phyloP scores from a whole-genome alignment of 208 protist genomes.

The Trypanosoma platydactyli region DNA sequence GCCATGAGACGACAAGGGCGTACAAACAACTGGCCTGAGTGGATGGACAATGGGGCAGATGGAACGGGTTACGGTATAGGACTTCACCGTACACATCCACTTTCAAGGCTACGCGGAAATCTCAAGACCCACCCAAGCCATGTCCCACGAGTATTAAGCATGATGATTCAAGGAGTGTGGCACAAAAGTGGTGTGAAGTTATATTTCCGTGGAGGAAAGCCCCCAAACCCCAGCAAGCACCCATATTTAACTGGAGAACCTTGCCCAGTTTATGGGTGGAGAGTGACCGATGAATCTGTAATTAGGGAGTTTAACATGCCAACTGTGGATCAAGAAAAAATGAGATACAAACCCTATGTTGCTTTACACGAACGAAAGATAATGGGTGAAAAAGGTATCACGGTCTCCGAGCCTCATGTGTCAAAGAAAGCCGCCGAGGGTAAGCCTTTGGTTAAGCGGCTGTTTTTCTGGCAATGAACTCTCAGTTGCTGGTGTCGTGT shows the following conservation, averaged over 20 bases:
- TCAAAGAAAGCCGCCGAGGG: constrained; percentile 19
- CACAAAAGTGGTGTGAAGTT: constrained; percentile 89
- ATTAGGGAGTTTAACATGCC: constrained; percentile 86
- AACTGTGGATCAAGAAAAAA: constrained; percentile 61
- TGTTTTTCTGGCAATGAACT: constrained; percentile 88
- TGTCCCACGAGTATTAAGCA: constrained; percentile 77
- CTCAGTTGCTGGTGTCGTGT: too few species aligned
- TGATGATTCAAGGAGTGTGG: constrained; percentile 92
- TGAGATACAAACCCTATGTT: constrained; percentile 87
- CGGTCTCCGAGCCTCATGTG: constrained; percentile 2
- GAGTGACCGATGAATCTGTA: constrained; percentile 72
- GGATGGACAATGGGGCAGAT: constrained; percentile 89
- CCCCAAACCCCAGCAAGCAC: constrained; percentile 85
- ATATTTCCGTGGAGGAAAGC: constrained; percentile 89
- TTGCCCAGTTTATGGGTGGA: constrained; percentile 90
- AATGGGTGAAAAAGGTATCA: constrained; percentile 34
- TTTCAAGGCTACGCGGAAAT: constrained; percentile 83
- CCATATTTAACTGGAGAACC: constrained; percentile 89
- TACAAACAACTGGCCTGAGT: constrained; percentile 66
- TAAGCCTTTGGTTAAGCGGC: constrained; percentile 83
- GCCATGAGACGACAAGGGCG: constrained; percentile 36
- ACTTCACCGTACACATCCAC: constrained; percentile 76
- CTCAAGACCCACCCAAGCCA: constrained; percentile 51
- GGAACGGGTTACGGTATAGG: constrained; percentile 87
- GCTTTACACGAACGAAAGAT: constrained; percentile 86